A percentile compares a stretch with the other conserved stretches of the same genome.
These are phyloP conservation scores for Rhododendron henanense DNA, from an alignment of 148 eudicot genomes.

Conservation along the genomic window DNA sequence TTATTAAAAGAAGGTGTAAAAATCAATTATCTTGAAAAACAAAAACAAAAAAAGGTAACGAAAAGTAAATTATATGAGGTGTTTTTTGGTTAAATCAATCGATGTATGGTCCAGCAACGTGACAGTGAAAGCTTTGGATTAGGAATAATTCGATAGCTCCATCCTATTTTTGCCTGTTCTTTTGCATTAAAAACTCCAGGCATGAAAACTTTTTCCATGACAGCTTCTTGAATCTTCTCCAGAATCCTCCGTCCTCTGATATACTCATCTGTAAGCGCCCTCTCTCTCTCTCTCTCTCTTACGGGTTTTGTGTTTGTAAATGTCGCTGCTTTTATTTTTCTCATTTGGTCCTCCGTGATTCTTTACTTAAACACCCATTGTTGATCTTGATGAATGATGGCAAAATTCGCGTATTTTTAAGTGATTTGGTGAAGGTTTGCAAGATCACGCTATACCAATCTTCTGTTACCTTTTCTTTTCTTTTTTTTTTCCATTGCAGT, in stretches of 20 bases:
- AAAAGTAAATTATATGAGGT: no score
- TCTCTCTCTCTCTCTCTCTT: neutral
- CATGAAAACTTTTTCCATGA: neutral
- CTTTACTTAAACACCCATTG: neutral
- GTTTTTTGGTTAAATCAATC: no score
- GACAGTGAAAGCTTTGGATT: no score
- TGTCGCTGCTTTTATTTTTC: neutral
- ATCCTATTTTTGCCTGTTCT: no score
- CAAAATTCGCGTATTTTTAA: neutral
- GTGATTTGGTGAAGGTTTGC: neutral
- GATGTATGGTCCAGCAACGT: no score
- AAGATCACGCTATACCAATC: neutral
- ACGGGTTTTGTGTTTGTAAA: neutral
- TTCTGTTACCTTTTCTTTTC: neutral
- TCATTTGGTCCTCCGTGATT: neutral
- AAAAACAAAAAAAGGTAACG: no score
- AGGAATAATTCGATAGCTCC: no score
- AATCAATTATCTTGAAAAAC: no score
- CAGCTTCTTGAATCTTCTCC: neutral
- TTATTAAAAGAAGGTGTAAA: no score
- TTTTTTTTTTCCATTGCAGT: neutral
- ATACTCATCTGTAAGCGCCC: neutral
- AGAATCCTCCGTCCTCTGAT: neutral
- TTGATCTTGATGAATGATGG: neutral
- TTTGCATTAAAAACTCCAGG: no score